These are phyloP conservation scores for Saccharomycopsis microspora DNA, from an alignment of 805 yeast genomes.

Conservation along the genomic window DNA sequence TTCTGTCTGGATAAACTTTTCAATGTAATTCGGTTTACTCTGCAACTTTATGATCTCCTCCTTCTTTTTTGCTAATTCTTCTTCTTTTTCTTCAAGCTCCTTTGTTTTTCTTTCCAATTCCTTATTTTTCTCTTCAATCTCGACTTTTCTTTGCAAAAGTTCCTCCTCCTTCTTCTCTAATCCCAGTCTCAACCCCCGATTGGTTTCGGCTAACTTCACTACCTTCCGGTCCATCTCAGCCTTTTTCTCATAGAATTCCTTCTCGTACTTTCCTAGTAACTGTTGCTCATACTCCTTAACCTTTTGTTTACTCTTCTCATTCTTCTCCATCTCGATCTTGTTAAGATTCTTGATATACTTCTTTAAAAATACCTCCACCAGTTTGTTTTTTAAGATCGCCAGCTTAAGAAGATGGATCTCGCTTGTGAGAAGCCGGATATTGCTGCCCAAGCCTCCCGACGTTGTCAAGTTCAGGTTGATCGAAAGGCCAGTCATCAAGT, in stretches of 20 bases:
- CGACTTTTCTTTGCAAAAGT: conserved; percentile 5
- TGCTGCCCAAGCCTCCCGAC: conserved; percentile 40
- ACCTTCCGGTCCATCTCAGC: conserved; percentile 10
- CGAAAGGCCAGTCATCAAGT: conserved; percentile 42
- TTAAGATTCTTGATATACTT: conserved; percentile 28
- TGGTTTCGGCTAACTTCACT: conserved; percentile 4
- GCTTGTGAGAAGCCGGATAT: conserved; percentile 41
- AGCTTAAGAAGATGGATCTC: conserved; percentile 47
- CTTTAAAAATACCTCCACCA: conserved; percentile 42
- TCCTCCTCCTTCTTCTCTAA: conserved; percentile 6
- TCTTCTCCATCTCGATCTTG: conserved; percentile 15
- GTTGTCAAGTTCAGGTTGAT: conserved; percentile 50
- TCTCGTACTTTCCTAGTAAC: conserved; percentile 10
- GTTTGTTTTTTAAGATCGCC: conserved; percentile 42
- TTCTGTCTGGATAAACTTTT: conserved; percentile 13
- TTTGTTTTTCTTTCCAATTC: conserved; percentile 6
- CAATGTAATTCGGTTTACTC: background rate
- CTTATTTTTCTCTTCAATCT: background rate
- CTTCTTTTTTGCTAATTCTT: background rate
- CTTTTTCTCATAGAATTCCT: conserved; percentile 9
- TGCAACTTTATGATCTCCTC: background rate
- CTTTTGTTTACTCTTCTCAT: conserved; percentile 14
- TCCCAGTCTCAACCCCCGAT: conserved; percentile 2
- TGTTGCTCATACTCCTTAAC: conserved; percentile 16
- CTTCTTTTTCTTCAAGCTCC: conserved; percentile 3